phyloP scores from a whole-genome alignment of 768 basidiomycete species.

The Boletus sensibilis region DNA sequence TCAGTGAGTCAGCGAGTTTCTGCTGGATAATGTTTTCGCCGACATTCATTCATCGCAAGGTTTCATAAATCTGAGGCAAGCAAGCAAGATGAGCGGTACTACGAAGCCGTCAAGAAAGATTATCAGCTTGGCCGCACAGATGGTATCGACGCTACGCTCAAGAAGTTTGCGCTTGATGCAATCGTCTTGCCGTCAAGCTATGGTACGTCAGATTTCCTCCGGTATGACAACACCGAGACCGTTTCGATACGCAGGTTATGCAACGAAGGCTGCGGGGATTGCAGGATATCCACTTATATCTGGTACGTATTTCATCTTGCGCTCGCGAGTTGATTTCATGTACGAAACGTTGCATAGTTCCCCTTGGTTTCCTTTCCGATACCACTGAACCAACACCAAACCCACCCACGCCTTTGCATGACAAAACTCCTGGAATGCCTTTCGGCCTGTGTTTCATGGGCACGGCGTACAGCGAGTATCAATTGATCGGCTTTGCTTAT shows the following conservation, averaged over 20 bases:
- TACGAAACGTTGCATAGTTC: conserved; percentile 39
- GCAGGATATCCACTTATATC: conserved; percentile 40
- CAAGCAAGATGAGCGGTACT: conserved; percentile 35
- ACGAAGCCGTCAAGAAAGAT: conserved; percentile 43
- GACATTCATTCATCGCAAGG: conserved; percentile 6
- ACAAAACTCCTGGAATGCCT: conserved; percentile 38
- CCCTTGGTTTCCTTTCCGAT: conserved; percentile 40
- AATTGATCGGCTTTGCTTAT: conserved; percentile 43
- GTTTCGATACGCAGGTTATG: conserved; percentile 18
- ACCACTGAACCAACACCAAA: conserved; percentile 27
- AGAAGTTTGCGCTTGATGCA: conserved; percentile 48
- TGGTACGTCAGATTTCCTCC: conserved; percentile 8
- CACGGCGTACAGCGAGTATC: conserved; percentile 44
- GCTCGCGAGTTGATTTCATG: background rate
- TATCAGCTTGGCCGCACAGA: conserved; percentile 47
- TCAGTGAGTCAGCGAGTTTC: conserved; percentile 23
- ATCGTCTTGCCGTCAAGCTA: conserved; percentile 44
- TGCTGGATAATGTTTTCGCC: background rate
- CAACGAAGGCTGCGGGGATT: conserved; percentile 31
- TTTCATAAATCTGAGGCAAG: conserved; percentile 24
- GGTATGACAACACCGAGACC: background rate
- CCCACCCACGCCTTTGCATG: conserved; percentile 37
- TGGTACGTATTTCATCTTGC: conserved; percentile 13
- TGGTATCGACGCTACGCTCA: conserved; percentile 54
- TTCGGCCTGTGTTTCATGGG: conserved; percentile 46